Base-by-base conservation (phyloP, 192 early-diverging fungal species). In the Phycomyces blakesleeanus region DNA sequence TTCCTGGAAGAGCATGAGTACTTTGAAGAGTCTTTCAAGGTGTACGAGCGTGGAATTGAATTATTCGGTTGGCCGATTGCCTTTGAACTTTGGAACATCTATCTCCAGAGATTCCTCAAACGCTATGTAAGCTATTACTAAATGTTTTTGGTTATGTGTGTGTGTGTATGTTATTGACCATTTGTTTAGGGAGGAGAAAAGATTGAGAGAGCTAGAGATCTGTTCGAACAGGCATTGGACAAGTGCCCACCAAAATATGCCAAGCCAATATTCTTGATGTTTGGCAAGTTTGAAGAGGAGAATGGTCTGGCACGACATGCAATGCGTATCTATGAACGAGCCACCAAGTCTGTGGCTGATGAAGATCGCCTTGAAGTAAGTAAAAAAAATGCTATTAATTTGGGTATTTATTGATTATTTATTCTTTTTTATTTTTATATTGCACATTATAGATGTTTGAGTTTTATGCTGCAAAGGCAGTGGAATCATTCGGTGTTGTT, bases 21-120 rank as follows among this genome's bases (percentile, higher is more conserved):
- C 78, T 96, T 87, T 75, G 97, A 99, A 78, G 97, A 98, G 74
- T 88, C 88, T 29, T 99, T 92, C 82, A 86, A 89, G 71, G 92
- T 91, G 4, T 99, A 94, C 68, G 97, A 99, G 69, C 89, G 93
- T 59, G 97, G 96, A 9, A 94, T 99, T 67, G 90, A 93, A 12
- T 71, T 87, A n/a, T 98, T 99, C 69, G 94, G 94, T 16, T 97
- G 90, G 69, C 96, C 97, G 0, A 91, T 97, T 57, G 95, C 97
- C 0, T 90, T 95, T 69, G 97, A 99, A 63, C 80, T 99, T 42
- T 99, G 97, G 97, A 96, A 91, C 73, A 77, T 96, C 20, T 99
- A 99, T 78, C 76, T 99, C 51, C 76, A 81, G 14, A 87, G 89
- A 64, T 98, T 98, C 62, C 77, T 94, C 22, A 68, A 70, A 15